Evolutionary conservation across 2,329 filamentous ascomycete species (phyloP).

Genomic region (Verticillium zaregamsianum): DNA sequence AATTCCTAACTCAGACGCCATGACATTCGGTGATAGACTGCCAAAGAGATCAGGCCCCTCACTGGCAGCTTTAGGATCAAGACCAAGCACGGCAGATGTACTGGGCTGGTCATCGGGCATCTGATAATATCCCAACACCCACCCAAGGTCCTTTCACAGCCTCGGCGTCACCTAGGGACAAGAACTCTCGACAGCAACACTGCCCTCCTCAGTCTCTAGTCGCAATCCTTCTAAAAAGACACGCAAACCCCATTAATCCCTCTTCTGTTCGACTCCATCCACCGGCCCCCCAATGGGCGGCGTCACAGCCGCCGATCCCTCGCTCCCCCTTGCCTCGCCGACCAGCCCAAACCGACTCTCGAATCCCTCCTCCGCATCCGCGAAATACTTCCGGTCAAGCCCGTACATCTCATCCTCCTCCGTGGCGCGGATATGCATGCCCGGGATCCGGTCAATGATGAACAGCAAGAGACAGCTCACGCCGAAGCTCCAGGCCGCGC

Average conservation of each 20-base stretch:
- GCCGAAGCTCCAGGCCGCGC: slow-evolving; percentile 50
- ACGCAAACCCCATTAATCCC: not conserved
- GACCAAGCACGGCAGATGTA: no score
- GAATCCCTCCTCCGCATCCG: slow-evolving; percentile 12
- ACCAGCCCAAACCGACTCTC: not conserved
- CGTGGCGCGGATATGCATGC: slow-evolving; percentile 47
- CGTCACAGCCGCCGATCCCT: not conserved
- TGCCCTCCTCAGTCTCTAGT: no score
- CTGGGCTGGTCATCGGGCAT: no score
- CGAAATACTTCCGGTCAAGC: slow-evolving; percentile 35
- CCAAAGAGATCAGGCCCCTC: no score
- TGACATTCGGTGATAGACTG: no score
- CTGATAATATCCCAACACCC: no score
- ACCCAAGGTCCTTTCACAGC: no score
- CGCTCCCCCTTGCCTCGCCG: not conserved
- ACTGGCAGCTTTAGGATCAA: no score
- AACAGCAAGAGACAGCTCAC: slow-evolving; percentile 49
- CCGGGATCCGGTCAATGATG: slow-evolving; percentile 53
- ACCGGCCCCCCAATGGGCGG: not conserved
- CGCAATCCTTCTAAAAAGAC: no score
- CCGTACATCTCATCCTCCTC: slow-evolving; percentile 52
- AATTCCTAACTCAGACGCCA: no score
- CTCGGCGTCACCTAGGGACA: no score
- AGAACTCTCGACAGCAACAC: no score
- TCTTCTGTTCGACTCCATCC: not conserved